These are phyloP conservation scores for Heteromeles arbutifolia DNA, from an alignment of 306 rosid genomes.

Conservation along the genomic window DNA sequence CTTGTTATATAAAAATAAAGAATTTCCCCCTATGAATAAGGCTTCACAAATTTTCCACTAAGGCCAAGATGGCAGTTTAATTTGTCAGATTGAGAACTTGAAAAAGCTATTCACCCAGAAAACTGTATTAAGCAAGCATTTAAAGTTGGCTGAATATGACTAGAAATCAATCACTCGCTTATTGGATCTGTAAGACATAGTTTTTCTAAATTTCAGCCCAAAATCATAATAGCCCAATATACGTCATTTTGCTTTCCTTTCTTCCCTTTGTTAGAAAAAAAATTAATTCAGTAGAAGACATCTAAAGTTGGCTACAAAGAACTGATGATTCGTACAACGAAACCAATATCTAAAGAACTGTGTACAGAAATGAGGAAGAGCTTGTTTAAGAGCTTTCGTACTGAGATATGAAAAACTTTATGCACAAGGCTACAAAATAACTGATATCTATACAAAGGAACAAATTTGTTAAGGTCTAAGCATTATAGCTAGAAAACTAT, in stretches of 20 bases:
- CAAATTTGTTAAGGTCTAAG: not conserved
- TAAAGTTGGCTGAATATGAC: not conserved
- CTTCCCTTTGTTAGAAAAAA: not conserved
- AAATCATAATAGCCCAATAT: not conserved
- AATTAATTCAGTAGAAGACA: not conserved
- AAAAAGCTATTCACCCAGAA: no score
- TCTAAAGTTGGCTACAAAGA: not conserved
- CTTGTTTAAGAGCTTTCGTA: not conserved
- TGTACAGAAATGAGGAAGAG: not conserved
- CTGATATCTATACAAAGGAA: not conserved
- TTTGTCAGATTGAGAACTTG: not conserved
- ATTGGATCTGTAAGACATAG: not conserved
- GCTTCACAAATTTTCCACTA: not conserved
- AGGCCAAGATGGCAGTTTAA: not conserved
- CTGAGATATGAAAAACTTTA: not conserved
- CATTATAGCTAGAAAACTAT: not conserved
- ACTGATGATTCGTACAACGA: not conserved
- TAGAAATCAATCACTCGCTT: not conserved
- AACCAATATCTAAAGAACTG: no score
- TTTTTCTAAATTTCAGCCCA: not conserved
- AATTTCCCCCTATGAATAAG: not conserved
- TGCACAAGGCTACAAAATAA: not conserved
- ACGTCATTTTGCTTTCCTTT: not conserved
- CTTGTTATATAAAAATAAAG: not conserved
- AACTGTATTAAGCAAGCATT: not conserved